Conservation (phyloP, 257 asterid species). For the Solanum rostratum region DNA sequence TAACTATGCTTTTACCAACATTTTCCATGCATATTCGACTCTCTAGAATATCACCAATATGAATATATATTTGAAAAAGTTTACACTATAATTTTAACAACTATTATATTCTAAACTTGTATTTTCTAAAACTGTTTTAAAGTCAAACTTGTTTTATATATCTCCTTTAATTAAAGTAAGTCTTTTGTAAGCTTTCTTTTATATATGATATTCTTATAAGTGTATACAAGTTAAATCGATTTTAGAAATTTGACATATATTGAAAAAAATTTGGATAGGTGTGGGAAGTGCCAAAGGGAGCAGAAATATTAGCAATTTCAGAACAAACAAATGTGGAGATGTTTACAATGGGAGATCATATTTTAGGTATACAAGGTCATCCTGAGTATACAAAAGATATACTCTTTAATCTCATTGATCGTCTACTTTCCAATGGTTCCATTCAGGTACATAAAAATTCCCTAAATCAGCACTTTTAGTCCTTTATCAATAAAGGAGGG, state of each 20-base stretch:
- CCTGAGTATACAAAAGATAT: conserved; percentile 75
- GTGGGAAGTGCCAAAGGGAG: conserved; percentile 67
- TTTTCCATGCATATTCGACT: not conserved
- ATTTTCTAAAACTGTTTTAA: not conserved
- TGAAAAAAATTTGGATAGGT: conserved; percentile 8
- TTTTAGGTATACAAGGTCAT: conserved; percentile 73
- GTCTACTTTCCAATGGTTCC: conserved; percentile 26
- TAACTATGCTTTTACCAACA: not conserved
- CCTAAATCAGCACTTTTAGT: not conserved
- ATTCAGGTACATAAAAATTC: conserved; percentile 25
- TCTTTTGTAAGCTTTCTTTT: not conserved
- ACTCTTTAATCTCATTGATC: conserved; percentile 45
- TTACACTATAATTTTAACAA: not conserved
- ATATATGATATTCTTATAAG: not conserved
- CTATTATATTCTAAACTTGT: not conserved
- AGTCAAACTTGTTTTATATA: not conserved
- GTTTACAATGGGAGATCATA: conserved; percentile 38
- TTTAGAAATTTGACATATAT: too few species aligned
- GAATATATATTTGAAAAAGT: not conserved
- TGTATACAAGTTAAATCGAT: not conserved
- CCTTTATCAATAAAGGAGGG: not conserved
- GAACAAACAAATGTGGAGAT: conserved; percentile 63
- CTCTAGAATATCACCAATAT: not conserved
- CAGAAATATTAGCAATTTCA: conserved; percentile 46
- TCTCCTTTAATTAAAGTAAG: not conserved